phyloP scores from a whole-genome alignment of 208 protist species.

The Lotmaria passim region DNA sequence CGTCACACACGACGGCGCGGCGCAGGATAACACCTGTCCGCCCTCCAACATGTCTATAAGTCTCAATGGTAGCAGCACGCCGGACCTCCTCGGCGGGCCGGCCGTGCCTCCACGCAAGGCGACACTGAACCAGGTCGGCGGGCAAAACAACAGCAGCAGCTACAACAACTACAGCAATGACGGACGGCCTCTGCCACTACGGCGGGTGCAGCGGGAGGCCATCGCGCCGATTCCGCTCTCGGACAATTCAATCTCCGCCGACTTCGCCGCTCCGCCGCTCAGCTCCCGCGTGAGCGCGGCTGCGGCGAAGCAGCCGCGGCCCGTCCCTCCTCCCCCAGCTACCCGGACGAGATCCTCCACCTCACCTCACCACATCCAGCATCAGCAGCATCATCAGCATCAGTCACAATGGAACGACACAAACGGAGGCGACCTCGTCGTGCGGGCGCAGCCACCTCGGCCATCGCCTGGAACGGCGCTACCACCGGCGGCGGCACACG shows the following conservation, averaged over 20 bases:
- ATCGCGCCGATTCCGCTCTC: slow-evolving; percentile 13
- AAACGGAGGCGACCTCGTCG: neutral
- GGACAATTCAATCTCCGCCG: neutral
- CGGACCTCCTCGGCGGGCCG: neutral
- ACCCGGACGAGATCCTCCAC: no score
- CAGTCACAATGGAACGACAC: neutral
- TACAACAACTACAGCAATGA: slow-evolving; percentile 2
- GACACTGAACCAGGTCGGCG: slow-evolving; percentile 14
- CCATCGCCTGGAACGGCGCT: no score
- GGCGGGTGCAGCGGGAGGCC: slow-evolving; percentile 14
- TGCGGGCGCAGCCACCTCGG: neutral
- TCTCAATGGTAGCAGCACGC: neutral
- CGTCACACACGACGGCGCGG: slow-evolving; percentile 14
- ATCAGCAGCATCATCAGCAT: neutral
- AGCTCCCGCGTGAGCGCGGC: slow-evolving; percentile 3
- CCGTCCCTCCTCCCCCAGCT: neutral
- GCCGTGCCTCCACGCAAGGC: slow-evolving; percentile 4
- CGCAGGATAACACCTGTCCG: slow-evolving; percentile 6
- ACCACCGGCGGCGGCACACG: neutral
- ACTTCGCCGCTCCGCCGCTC: neutral
- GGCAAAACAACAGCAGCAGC: no score
- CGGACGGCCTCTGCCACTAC: neutral
- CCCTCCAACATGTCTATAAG: slow-evolving; percentile 10
- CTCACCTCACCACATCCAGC: neutral
- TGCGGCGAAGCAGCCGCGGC: neutral